Conservation (phyloP, 768 basidiomycete genomes). For the Kockovaella imperatae region DNA sequence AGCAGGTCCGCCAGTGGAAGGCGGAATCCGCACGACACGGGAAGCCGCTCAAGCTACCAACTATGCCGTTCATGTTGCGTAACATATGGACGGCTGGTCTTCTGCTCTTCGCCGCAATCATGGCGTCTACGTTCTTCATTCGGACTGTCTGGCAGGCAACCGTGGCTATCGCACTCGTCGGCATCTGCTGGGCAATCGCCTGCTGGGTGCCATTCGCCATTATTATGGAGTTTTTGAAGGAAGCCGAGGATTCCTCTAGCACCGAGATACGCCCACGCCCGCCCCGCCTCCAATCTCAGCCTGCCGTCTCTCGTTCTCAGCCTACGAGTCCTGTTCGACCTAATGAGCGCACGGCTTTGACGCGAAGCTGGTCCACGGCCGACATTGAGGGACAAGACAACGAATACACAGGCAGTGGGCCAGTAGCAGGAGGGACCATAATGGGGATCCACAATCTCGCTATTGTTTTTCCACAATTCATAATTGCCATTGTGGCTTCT, state of each 20-base stretch:
- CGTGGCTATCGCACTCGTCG: constrained; percentile 70
- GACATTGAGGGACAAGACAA: constrained; percentile 41
- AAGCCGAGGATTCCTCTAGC: constrained; percentile 45
- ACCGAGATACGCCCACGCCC: constrained; percentile 51
- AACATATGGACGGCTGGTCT: constrained; percentile 91
- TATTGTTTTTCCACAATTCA: constrained; percentile 88
- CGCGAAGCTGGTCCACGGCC: constrained; percentile 45
- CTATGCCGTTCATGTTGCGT: constrained; percentile 81
- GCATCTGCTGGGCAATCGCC: constrained; percentile 95
- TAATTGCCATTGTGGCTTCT: constrained; percentile 82
- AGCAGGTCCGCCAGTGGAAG: constrained; percentile 71
- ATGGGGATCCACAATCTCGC: constrained; percentile 92
- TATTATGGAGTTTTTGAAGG: constrained; percentile 66
- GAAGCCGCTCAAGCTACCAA: constrained; percentile 65
- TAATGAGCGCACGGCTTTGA: constrained; percentile 42
- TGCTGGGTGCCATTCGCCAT: constrained; percentile 97
- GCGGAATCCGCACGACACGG: constrained; percentile 72
- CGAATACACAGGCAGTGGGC: constrained; percentile 42
- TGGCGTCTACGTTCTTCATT: constrained; percentile 77
- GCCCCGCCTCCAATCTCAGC: constrained; percentile 33
- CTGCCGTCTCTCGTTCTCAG: constrained; percentile 21
- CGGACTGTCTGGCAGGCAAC: constrained; percentile 74
- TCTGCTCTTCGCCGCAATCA: constrained; percentile 67
- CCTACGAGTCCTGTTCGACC: constrained; percentile 21
- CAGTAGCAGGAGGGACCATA: constrained; percentile 76